A percentile compares a stretch with the other conserved stretches of the same genome.
These are phyloP conservation scores for Suhomyces sp. DNA, from an alignment of 805 yeast species.

Conservation along the genomic window DNA sequence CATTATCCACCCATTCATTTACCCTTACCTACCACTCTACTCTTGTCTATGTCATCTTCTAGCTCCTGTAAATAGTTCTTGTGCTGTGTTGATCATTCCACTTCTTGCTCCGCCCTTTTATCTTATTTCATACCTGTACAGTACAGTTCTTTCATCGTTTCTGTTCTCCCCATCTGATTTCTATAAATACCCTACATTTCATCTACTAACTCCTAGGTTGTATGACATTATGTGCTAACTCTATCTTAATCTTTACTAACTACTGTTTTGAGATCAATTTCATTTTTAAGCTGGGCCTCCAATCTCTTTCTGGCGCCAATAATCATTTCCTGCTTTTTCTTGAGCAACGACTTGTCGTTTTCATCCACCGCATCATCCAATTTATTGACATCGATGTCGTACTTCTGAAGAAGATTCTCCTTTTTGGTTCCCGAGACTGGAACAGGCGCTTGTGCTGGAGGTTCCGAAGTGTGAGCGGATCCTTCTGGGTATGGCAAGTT, in stretches of 20 bases:
- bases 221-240: neutral
- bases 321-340: conserved; percentile 40
- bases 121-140: too few species aligned
- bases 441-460: conserved; percentile 8
- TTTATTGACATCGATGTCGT: conserved; percentile 31
- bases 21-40: too few species aligned
- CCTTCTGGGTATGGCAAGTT: conserved; percentile 57
- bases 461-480: conserved; percentile 3
- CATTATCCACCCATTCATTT: too few species aligned
- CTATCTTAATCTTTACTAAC: neutral
- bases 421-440: conserved; percentile 5
- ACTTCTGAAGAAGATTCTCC: conserved; percentile 38
- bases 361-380: conserved; percentile 11
- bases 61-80: too few species aligned
- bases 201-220: too few species aligned
- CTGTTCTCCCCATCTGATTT: too few species aligned
- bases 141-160: too few species aligned
- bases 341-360: conserved; percentile 11
- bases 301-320: conserved; percentile 47
- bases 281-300: conserved; percentile 34
- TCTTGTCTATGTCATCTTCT: too few species aligned
- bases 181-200: too few species aligned
- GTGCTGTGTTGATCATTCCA: too few species aligned
- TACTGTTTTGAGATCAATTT: conserved; percentile 10
- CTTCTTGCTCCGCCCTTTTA: too few species aligned